phyloP scores from a whole-genome alignment of 495 filamentous ascomycete genomes.

The Tetracladium setigerum region DNA sequence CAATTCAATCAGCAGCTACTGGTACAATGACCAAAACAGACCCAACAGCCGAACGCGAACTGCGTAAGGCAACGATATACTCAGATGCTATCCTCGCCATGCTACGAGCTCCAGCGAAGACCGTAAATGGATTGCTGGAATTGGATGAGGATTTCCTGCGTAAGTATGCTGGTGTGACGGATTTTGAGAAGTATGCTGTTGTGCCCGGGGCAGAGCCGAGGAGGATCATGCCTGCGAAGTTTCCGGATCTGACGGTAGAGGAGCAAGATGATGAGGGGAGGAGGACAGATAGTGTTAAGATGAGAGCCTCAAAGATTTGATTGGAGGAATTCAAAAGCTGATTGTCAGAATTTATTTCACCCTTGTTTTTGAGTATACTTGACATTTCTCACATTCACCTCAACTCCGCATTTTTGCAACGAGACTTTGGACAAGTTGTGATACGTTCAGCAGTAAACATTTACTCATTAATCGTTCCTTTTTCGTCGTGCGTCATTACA shows the following conservation, averaged over 20 bases:
- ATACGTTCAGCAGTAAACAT: too few species aligned
- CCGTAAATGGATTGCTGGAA: conserved; percentile 63
- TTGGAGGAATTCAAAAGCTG: not conserved
- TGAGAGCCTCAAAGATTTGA: conserved; percentile 15
- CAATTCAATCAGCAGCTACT: conserved; percentile 70
- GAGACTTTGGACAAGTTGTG: too few species aligned
- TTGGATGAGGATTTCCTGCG: conserved; percentile 82
- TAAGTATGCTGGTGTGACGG: conserved; percentile 47
- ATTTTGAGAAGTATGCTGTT: conserved; percentile 69
- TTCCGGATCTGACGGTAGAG: conserved; percentile 64
- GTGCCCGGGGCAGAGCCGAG: conserved; percentile 56
- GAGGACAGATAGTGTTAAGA: conserved; percentile 56
- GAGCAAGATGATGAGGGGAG: conserved; percentile 81
- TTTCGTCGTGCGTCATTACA: too few species aligned
- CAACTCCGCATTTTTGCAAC: too few species aligned
- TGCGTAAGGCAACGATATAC: conserved; percentile 68
- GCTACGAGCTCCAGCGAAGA: conserved; percentile 48
- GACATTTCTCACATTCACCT: too few species aligned
- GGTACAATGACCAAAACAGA: conserved; percentile 37
- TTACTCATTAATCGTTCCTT: too few species aligned
- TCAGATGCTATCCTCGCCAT: conserved; percentile 75
- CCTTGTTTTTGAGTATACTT: too few species aligned
- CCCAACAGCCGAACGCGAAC: conserved; percentile 38
- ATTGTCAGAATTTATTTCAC: too few species aligned
- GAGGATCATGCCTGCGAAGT: conserved; percentile 67